phyloP scores from a whole-genome alignment of 495 filamentous ascomycete species.

The Daldinia loculata region DNA sequence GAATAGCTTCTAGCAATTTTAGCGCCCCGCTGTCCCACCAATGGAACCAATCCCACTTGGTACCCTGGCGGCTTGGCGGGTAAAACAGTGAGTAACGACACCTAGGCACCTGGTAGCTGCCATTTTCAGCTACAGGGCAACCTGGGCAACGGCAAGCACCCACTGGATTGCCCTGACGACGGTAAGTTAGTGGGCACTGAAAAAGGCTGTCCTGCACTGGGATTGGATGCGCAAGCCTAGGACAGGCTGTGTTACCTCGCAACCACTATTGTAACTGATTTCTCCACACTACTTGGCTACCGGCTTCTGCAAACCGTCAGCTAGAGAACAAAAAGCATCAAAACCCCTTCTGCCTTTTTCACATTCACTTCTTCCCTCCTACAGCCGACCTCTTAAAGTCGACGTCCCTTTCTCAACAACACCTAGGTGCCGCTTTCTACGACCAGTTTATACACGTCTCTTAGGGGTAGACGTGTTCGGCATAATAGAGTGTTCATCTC shows the following conservation, averaged over 20 bases:
- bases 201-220: conserved; percentile 17
- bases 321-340: conserved; percentile 43
- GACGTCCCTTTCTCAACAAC: conserved; percentile 28
- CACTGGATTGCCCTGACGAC: conserved; percentile 42
- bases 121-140: conserved; percentile 37
- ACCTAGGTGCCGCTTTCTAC: conserved; percentile 27
- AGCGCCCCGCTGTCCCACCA: conserved; percentile 37
- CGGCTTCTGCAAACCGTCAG: conserved; percentile 32
- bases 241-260: conserved; percentile 40
- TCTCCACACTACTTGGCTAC: conserved; percentile 18
- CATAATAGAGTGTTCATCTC: conserved; percentile 18
- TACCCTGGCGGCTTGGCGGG: conserved; percentile 36
- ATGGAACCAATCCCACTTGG: conserved; percentile 23
- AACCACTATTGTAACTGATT: conserved; percentile 22
- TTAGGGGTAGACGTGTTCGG: conserved; percentile 34
- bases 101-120: conserved; percentile 31
- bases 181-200: conserved; percentile 27
- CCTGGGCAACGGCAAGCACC: conserved; percentile 34
- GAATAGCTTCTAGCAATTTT: conserved; percentile 29
- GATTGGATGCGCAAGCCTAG: conserved; percentile 29
- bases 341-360: conserved; percentile 33
- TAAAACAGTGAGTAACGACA: conserved; percentile 22
- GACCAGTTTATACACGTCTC: conserved; percentile 25
- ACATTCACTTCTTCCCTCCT: conserved; percentile 19
- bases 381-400: conserved; percentile 31